Base-by-base conservation (phyloP, 2,329 filamentous ascomycete genomes). In the Cadophora sp. region DNA sequence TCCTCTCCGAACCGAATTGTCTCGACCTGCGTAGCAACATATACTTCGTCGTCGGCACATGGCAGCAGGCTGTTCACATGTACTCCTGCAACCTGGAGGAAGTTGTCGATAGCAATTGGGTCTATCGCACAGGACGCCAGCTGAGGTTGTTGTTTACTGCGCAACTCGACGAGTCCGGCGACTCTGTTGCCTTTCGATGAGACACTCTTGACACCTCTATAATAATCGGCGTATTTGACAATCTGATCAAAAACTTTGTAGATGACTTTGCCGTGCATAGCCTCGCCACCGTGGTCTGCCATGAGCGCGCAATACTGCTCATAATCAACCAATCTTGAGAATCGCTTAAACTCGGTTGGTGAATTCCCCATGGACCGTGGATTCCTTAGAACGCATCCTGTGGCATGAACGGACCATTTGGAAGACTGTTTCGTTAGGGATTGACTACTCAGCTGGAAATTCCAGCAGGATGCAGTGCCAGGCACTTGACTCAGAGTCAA, bases 61-160 rank as follows among this genome's bases (percentile, higher is more conserved):
- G 43, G 56, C 9, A 24, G n/a, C 3, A 39, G 22, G 56, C 56
- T 45, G 20, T 59, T 59, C 11, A 59, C 43, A 14, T 45, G 56
- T 33, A 62, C 11, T 16, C 59, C 59, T n/a, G 45, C 59, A 27
- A 62, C 59, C 33, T 62, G 59, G 43, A 51, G 41, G 43, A 62
- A 62, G 47, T 62, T 62, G 30, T 62, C 50, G n/a, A 62, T 51
- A 22, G 59, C 43, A 18, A 62, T 59, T 24, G 56, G 45, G 45
- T 48, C 18, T 45, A 45, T 43, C 51, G 16, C 56, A 45, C 6
- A 43, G 36, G 20, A 45, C 36, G 36, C 41, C 43, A 24, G 56
- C 56, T 45, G 56, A 59, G 20, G 45, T 3, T n/a, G 16, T 20
- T n/a, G 45, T 48, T 20, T 20, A 20, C 45, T 48, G 45, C 41